Base-by-base conservation (phyloP, 2,329 filamentous ascomycete species). In the Microascus cirrosus region DNA sequence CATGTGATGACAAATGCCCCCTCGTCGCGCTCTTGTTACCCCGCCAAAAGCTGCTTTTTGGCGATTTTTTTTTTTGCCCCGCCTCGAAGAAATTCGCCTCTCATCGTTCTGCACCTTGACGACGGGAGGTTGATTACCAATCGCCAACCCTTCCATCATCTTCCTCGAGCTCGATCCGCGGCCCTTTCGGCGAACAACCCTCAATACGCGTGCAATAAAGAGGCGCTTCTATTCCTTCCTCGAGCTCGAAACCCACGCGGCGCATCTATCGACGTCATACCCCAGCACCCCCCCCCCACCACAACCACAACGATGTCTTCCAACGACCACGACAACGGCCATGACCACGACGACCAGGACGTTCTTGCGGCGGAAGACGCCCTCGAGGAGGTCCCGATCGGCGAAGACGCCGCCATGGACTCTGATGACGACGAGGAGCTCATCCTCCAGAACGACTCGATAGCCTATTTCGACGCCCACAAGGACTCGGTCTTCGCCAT, bases 401-500 rank as follows among this genome's bases (percentile, higher is more conserved):
- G 84, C 60, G 85, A 81, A 55, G 89, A 95, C 69, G 79, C 89
- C 57, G 82, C 82, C 51, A 95, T 96, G 90, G 90, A 93, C 67
- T 88, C 84, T 3, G 82, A 82, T 60, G 83, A 85, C 57, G 86
- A 89, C 34, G 80, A 85, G 64, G 90, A 94, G 70, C 84, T 96
- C 50, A 74, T 83, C 50, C 79, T 97, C 7, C 84, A 94, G 62
- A 99, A 97, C 77, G 93, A 99, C 78, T 95, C 90, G 63, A 79
- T 86, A 63, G 93, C 90, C 60, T 93, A 95, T 77, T 96, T 97
- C 68, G 94, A 97, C 76, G 73, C 75, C 39, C 90, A 96, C 76
- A 87, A 85, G 65, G 91, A 96, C 79, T 92, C 87, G 60, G 88
- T 99, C 67, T 99, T 96, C 77, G 85, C 89, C 73, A 94, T 99